Evolutionary conservation across 2,329 filamentous ascomycete species (phyloP).

Genomic region (Incumbomyces lentus): DNA sequence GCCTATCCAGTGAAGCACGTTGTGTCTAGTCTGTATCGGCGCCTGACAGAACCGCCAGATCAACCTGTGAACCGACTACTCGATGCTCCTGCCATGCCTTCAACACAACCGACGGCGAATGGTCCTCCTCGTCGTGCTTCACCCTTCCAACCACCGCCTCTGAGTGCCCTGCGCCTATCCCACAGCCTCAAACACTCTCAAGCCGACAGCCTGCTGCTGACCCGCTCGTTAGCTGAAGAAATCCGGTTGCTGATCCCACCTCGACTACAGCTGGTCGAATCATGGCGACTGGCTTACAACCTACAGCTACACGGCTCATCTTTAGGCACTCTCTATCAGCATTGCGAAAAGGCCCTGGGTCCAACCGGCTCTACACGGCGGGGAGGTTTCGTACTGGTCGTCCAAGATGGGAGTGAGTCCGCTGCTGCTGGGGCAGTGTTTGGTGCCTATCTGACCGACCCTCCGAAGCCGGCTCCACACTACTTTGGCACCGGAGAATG

Average conservation of each 20-base stretch:
- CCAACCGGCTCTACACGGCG: slow-evolving; percentile 47
- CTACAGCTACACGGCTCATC: slow-evolving; percentile 87
- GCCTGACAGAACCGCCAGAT: slow-evolving; percentile 42
- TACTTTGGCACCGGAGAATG: slow-evolving; percentile 97
- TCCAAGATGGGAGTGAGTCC: slow-evolving; percentile 53
- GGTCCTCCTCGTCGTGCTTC: slow-evolving; percentile 53
- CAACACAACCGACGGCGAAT: slow-evolving; percentile 41
- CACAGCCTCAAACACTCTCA: slow-evolving; percentile 46
- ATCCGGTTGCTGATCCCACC: slow-evolving; percentile 82
- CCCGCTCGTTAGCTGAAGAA: slow-evolving; percentile 71
- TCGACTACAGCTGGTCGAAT: slow-evolving; percentile 73
- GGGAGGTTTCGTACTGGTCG: slow-evolving; percentile 81
- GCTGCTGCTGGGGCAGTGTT: slow-evolving; percentile 47
- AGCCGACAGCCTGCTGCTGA: slow-evolving; percentile 50
- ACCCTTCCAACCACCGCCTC: slow-evolving; percentile 77
- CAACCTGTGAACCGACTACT: slow-evolving; percentile 19
- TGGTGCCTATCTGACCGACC: slow-evolving; percentile 86
- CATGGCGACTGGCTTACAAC: slow-evolving; percentile 80
- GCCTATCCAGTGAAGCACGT: slow-evolving; percentile 43
- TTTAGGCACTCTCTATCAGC: slow-evolving; percentile 73
- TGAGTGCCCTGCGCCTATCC: slow-evolving; percentile 63
- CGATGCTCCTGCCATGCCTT: slow-evolving; percentile 19
- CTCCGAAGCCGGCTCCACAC: slow-evolving; percentile 66
- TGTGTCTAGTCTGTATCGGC: slow-evolving; percentile 56
- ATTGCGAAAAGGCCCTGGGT: slow-evolving; percentile 53